Evolutionary conservation across 352 stramenopile species (phyloP).

Genomic region (Albugo laibachii): DNA sequence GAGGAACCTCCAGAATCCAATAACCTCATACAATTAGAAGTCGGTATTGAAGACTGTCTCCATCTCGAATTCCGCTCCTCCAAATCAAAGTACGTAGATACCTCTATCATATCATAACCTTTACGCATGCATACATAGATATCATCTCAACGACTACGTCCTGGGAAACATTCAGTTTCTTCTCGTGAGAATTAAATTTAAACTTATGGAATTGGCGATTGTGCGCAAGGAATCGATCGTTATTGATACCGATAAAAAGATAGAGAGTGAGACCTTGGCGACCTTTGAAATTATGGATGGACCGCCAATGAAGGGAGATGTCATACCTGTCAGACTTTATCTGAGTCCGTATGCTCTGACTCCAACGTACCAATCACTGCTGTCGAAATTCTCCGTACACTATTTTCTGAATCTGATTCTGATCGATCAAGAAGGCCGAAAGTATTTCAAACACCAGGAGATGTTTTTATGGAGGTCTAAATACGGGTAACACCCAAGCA

Average conservation of each 20-base stretch:
- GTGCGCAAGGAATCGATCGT: conserved; percentile 89
- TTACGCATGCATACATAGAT: conserved; percentile 10
- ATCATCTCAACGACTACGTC: conserved; percentile 91
- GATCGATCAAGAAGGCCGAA: conserved; percentile 97
- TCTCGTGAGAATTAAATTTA: conserved; percentile 97
- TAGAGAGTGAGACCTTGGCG: conserved; percentile 91
- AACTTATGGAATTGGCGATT: conserved; percentile 97
- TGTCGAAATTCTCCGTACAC: conserved; percentile 85
- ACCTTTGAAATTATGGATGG: conserved; percentile 99
- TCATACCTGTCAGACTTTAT: conserved; percentile 93
- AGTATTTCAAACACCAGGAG: conserved; percentile 99
- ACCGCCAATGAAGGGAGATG: conserved; percentile 89
- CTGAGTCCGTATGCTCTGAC: conserved; percentile 80
- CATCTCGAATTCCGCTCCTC: conserved; percentile 99
- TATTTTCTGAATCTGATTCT: conserved; percentile 98
- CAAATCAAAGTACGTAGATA: conserved; percentile 74
- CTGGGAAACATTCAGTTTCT: conserved; percentile 96
- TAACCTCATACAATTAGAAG: conserved; percentile 94
- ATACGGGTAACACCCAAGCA: conserved; percentile 12
- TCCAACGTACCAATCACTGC: conserved; percentile 76
- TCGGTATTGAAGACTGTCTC: conserved; percentile 98
- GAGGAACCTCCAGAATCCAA: conserved; percentile 48
- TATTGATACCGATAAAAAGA: conserved; percentile 43
- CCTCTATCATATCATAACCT: neutral
- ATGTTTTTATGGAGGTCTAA: conserved; percentile 88